These are phyloP conservation scores for Moesziomyces globuligerus DNA, from an alignment of 1,284 basidiomycete genomes.

Conservation along the genomic window DNA sequence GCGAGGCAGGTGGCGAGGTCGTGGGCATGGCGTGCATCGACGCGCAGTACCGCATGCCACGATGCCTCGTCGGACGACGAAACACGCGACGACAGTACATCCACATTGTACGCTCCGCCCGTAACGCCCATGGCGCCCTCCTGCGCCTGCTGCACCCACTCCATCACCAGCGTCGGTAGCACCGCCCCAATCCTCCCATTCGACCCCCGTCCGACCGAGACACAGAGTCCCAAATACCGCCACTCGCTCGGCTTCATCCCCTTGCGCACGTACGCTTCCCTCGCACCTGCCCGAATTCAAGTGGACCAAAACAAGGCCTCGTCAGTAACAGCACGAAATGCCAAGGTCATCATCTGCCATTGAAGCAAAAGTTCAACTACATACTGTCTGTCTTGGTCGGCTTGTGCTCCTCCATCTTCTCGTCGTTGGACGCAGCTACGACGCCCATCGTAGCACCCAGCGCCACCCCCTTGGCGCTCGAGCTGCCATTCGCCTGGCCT, in stretches of 20 bases:
- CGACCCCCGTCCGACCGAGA: conserved; percentile 7
- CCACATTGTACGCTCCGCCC: conserved; percentile 44
- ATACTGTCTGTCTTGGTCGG: conserved; percentile 18
- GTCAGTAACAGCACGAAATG: neutral
- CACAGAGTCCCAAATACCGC: conserved; percentile 26
- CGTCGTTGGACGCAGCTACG: conserved; percentile 1
- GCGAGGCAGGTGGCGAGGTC: conserved; percentile 27
- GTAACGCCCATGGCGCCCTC: conserved; percentile 31
- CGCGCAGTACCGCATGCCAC: conserved; percentile 27
- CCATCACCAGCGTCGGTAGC: conserved; percentile 19
- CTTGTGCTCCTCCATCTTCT: neutral
- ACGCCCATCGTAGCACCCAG: conserved; percentile 8
- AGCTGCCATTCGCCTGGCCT: conserved; percentile 2
- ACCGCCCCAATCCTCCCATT: neutral
- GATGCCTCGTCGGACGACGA: neutral
- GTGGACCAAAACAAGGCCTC: neutral
- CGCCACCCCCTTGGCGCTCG: conserved; percentile 3
- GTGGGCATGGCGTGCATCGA: conserved; percentile 15
- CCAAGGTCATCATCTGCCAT: conserved; percentile 1
- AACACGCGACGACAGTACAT: conserved; percentile 40
- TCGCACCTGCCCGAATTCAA: too few species aligned
- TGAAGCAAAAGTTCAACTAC: neutral
- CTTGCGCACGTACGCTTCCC: conserved; percentile 24
- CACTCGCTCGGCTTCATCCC: conserved; percentile 33
- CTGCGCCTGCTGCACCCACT: conserved; percentile 32